A percentile compares a stretch with the other conserved stretches of the same genome.
Conservation (phyloP, 495 filamentous ascomycete genomes). For the Neurospora sp. region DNA sequence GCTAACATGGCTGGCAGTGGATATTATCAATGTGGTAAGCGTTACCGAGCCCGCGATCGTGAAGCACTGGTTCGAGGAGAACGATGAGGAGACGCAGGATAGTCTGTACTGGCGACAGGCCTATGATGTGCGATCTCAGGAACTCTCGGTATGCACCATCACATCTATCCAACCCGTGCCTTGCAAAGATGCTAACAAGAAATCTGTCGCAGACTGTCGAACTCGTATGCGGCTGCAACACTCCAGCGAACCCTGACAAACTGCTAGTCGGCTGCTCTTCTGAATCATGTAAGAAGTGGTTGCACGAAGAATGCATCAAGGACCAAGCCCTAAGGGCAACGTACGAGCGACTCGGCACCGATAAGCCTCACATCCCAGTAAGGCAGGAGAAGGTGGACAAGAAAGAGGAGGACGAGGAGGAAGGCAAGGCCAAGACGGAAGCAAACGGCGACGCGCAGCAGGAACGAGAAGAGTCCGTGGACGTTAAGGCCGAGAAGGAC, state of each 20-base stretch:
- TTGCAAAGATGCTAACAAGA: constrained; percentile 4
- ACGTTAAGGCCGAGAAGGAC: constrained; percentile 32
- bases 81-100: constrained; percentile 47
- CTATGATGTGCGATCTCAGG: constrained; percentile 44
- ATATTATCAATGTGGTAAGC: constrained; percentile 43
- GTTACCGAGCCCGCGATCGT: constrained; percentile 38
- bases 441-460: neutral
- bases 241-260: constrained; percentile 54
- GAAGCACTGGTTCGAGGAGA: constrained; percentile 48
- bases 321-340: constrained; percentile 38
- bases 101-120: constrained; percentile 59
- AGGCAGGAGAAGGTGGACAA: constrained; percentile 20
- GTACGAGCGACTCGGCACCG: constrained; percentile 35
- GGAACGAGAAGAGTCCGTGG: constrained; percentile 10
- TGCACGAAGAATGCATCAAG: constrained; percentile 53
- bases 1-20: constrained; percentile 32
- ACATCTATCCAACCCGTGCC: neutral
- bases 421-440: constrained; percentile 14
- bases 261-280: constrained; percentile 48
- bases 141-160: constrained; percentile 43
- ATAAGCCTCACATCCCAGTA: constrained; percentile 31
- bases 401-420: constrained; percentile 15
- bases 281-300: constrained; percentile 49
- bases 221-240: constrained; percentile 50
- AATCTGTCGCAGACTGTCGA: constrained; percentile 36